phyloP scores from a whole-genome alignment of 1,139 yeast species.

The Maudiozyma humilis region DNA sequence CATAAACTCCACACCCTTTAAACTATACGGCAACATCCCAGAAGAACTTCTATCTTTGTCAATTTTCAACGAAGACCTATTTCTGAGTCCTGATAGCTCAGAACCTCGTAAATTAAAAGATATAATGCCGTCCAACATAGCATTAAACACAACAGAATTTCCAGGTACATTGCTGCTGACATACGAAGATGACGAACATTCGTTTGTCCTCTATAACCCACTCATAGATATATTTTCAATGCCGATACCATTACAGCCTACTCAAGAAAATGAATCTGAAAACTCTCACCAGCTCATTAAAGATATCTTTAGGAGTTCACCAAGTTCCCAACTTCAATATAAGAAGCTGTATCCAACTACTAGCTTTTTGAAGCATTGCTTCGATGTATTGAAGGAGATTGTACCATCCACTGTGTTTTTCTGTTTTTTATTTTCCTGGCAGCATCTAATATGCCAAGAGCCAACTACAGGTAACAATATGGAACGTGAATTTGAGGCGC shows the following conservation, averaged over 20 bases:
- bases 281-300: background rate
- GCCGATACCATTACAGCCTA: background rate
- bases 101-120: background rate
- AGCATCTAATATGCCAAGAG: conserved; percentile 7
- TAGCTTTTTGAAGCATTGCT: conserved; percentile 12
- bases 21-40: conserved; percentile 27
- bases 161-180: background rate
- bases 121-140: background rate
- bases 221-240: conserved; percentile 51
- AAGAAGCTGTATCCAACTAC: conserved; percentile 15
- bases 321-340: background rate
- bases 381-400: conserved; percentile 16
- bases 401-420: conserved; percentile 12
- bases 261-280: conserved; percentile 1
- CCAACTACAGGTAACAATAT: background rate
- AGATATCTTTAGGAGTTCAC: background rate
- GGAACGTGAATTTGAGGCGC: conserved; percentile 8
- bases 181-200: conserved; percentile 21
- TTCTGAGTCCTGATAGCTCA: background rate
- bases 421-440: conserved; percentile 20
- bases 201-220: conserved; percentile 51
- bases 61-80: conserved; percentile 13
- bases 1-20: conserved; percentile 22
- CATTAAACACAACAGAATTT: conserved; percentile 13
- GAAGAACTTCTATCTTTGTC: conserved; percentile 17